Base-by-base conservation (phyloP, 352 stramenopile species). In the Albugo laibachii region DNA sequence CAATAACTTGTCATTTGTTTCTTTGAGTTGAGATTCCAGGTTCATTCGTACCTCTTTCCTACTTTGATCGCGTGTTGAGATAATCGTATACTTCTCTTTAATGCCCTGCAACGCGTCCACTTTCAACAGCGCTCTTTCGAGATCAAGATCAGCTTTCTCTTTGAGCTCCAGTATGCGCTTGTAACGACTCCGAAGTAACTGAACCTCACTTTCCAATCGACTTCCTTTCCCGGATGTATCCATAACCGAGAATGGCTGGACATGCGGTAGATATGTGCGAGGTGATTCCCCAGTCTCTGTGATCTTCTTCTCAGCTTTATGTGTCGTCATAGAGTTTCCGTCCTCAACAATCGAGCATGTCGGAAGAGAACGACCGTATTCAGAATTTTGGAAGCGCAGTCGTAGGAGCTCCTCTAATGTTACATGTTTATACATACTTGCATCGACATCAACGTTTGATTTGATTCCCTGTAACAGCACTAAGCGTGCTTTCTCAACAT, bases 11-110 rank as follows among this genome's bases (percentile, higher is more conserved):
- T 94, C 79, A 5, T 66, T 69, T 2, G 72, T 54, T 27, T 83
- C 65, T 31, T 74, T 78, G 24, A 71, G 63, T 14, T 71, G 66
- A 21, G 50, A 40, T 19, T 95, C 71, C 15, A 67, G 62, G 53
- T 80, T 84, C 11, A 42, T 55, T 13, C 83, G 77, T 13, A 92
- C 50, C 42, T 95, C 85, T 47, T 94, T 94, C 57, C 95, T 81
- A 1, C 77, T 62, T 4, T 81, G 74, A 43, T 91, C 66, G 27
- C 83, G 68, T 20, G 77, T 64, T n/a, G 61, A 62, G 45, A 93
- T 59, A n/a, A 93, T 67, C 0, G 86, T 67, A 11, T 76, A 61
- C 39, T 84, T 73, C 51, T 81, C 69, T 11, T 84, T 85, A 41
- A 91, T 65, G 8, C 45, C 58, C 43, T 85, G 71, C 20, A 80